These are phyloP conservation scores for Euphorbia celastroides DNA, from an alignment of 441 rosid genomes.

Conservation along the genomic window DNA sequence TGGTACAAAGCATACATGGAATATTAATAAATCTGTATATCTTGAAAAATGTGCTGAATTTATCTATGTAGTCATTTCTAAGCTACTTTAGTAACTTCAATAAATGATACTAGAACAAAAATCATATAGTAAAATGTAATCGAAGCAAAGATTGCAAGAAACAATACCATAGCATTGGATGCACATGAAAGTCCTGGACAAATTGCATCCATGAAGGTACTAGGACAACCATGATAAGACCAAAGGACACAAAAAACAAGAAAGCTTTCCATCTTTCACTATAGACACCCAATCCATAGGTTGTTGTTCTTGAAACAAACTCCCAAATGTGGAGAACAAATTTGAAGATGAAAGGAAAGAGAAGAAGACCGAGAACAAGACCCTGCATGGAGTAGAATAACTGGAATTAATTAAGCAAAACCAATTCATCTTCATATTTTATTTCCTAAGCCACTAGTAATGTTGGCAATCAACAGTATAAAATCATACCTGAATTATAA, in stretches of 20 bases:
- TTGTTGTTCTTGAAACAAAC: slow-evolving; percentile 15
- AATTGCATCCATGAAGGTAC: slow-evolving; percentile 86
- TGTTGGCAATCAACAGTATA: not conserved
- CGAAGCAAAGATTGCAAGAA: slow-evolving; percentile 6
- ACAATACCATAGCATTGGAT: slow-evolving; percentile 75
- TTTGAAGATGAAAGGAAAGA: slow-evolving; percentile 59
- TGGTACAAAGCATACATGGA: not conserved
- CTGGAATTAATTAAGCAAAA: slow-evolving; percentile 17
- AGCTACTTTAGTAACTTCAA: not conserved
- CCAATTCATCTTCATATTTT: slow-evolving; percentile 15
- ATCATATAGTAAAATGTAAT: not conserved
- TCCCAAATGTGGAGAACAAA: slow-evolving; percentile 34
- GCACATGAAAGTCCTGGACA: slow-evolving; percentile 65
- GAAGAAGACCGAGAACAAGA: slow-evolving; percentile 67
- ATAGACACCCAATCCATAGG: slow-evolving; percentile 28
- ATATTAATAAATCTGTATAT: not conserved
- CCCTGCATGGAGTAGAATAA: slow-evolving; percentile 49
- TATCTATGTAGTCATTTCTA: not conserved
- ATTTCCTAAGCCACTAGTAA: slow-evolving; percentile 1
- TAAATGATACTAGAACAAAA: not conserved
- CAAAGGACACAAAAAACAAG: slow-evolving; percentile 53
- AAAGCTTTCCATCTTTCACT: slow-evolving; percentile 45
- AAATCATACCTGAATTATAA: slow-evolving; percentile 59
- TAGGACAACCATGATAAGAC: slow-evolving; percentile 36
- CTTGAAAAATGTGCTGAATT: not conserved